These are phyloP conservation scores for Xylaria grammica DNA, from an alignment of 495 filamentous ascomycete species.

Conservation along the genomic window DNA sequence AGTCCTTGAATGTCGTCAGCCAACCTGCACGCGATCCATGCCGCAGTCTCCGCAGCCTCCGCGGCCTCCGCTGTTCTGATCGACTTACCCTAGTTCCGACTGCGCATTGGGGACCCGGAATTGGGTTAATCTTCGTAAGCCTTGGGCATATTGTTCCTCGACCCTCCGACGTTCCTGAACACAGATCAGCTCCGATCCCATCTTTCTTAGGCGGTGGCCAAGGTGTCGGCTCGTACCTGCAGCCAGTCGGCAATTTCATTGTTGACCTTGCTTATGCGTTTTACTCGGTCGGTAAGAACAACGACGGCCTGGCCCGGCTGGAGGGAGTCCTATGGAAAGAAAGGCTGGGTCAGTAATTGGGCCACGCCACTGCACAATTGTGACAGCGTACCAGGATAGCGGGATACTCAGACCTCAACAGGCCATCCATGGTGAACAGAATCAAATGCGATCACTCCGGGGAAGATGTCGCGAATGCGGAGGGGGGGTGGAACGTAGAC, in stretches of 20 bases:
- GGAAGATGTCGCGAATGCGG: constrained; percentile 24
- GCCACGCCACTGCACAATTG: constrained; percentile 5
- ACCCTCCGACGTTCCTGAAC: constrained; percentile 88
- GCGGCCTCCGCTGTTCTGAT: neutral
- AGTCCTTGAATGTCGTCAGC: constrained; percentile 60
- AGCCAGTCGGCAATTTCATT: constrained; percentile 95
- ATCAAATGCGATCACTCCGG: constrained; percentile 33
- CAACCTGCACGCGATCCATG: neutral
- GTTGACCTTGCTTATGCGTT: constrained; percentile 85
- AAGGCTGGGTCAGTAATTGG: constrained; percentile 19
- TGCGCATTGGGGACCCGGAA: constrained; percentile 73
- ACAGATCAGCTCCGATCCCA: constrained; percentile 26
- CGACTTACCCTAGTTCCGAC: constrained; percentile 82
- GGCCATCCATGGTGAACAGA: constrained; percentile 68
- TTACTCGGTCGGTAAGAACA: constrained; percentile 85
- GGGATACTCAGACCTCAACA: constrained; percentile 92
- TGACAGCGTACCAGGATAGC: constrained; percentile 81
- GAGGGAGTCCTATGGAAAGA: constrained; percentile 71
- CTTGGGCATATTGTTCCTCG: constrained; percentile 88
- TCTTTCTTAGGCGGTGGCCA: neutral
- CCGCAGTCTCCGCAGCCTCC: too few species aligned
- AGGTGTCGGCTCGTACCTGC: constrained; percentile 65
- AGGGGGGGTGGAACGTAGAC: constrained; percentile 36
- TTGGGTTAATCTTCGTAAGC: constrained; percentile 78
- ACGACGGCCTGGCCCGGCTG: constrained; percentile 84